Evolutionary conservation across 352 stramenopile genomes (phyloP).

Genomic region (Blastocystis sp.): DNA sequence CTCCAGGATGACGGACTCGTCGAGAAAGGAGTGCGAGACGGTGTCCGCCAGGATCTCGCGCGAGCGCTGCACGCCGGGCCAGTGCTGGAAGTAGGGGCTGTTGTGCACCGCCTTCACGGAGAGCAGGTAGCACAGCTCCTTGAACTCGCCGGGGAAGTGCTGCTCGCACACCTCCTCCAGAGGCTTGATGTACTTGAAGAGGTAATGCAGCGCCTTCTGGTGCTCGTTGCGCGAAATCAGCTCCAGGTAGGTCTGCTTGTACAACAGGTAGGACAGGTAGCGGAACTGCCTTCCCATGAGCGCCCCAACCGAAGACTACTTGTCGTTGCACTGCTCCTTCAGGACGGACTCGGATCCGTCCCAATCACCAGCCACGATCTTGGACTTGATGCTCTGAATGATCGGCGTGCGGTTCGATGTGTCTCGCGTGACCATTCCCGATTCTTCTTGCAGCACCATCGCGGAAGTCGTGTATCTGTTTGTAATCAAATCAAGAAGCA

Average conservation of each 20-base stretch:
- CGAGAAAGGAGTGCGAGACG: conserved; percentile 29
- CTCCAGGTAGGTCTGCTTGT: conserved; percentile 35
- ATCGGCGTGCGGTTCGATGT: conserved; percentile 38
- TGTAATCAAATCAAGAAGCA: not conserved
- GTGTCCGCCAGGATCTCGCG: conserved; percentile 41
- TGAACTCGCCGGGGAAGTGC: conserved; percentile 9
- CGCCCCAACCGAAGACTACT: not conserved
- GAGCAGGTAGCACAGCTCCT: conserved; percentile 60
- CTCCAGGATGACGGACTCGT: conserved; percentile 30
- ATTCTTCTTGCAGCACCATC: conserved; percentile 54
- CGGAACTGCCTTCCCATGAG: not conserved
- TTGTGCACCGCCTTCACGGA: conserved; percentile 20
- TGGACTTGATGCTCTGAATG: conserved; percentile 1
- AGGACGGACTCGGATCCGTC: conserved; percentile 4
- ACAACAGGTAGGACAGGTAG: conserved; percentile 19
- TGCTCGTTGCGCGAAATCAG: conserved; percentile 49
- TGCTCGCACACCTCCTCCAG: conserved; percentile 24
- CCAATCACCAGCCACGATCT: conserved; percentile 34
- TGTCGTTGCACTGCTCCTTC: not conserved
- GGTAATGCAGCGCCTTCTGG: conserved; percentile 49
- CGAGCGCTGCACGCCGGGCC: conserved; percentile 23
- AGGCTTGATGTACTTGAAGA: conserved; percentile 55
- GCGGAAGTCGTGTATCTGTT: conserved; percentile 32
- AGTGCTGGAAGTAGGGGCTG: conserved; percentile 43
- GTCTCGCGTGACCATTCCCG: conserved; percentile 32